Conservation (phyloP, 331 rosid species). For the Spiraea crenata region DNA sequence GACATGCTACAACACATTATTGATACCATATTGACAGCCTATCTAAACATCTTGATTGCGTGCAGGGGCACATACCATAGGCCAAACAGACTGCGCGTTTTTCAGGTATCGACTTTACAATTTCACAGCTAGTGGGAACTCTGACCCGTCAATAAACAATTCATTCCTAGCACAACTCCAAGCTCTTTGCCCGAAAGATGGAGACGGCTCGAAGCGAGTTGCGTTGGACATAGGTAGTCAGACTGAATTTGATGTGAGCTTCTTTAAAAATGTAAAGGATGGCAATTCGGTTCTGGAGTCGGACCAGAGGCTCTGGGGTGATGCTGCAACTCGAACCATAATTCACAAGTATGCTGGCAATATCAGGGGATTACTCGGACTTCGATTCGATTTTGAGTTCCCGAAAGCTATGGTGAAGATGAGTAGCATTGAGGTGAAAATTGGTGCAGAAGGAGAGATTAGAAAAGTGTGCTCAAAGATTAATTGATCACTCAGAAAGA, state of each 20-base stretch:
- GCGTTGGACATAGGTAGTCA: slow-evolving; percentile 56
- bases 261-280: slow-evolving; percentile 65
- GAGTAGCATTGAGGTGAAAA: slow-evolving; percentile 69
- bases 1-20: too few species aligned
- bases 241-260: slow-evolving; percentile 51
- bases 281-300: slow-evolving; percentile 73
- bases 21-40: too few species aligned
- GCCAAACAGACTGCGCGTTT: slow-evolving; percentile 64
- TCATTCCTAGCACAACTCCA: slow-evolving; percentile 47
- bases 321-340: slow-evolving; percentile 31
- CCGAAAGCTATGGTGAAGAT: slow-evolving; percentile 73
- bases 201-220: slow-evolving; percentile 56
- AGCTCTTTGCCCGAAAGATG: slow-evolving; percentile 54
- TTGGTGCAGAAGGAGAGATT: slow-evolving; percentile 64
- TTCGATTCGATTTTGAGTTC: slow-evolving; percentile 60
- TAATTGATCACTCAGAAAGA: slow-evolving; percentile 27
- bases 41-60: background rate
- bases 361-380: slow-evolving; percentile 56
- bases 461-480: slow-evolving; percentile 60
- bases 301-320: slow-evolving; percentile 71
- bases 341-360: slow-evolving; percentile 64
- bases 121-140: slow-evolving; percentile 55
- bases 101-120: slow-evolving; percentile 65
- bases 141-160: slow-evolving; percentile 68
- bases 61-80: slow-evolving; percentile 72